phyloP scores from a whole-genome alignment of 495 filamentous ascomycete genomes.

The Lophium mytilinum region DNA sequence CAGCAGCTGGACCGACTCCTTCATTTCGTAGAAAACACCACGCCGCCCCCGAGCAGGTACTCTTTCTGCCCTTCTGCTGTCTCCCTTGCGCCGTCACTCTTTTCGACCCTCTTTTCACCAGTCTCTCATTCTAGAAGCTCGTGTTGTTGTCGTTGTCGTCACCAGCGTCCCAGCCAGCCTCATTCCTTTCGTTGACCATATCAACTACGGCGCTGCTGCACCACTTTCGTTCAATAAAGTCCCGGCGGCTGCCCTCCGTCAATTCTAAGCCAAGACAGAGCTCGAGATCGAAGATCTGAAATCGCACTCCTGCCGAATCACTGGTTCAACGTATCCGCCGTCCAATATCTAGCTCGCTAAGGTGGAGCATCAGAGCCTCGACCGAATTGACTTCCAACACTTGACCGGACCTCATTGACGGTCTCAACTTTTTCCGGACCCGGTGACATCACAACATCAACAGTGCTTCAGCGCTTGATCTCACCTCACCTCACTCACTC shows the following conservation, averaged over 20 bases:
- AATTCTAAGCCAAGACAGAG: no score
- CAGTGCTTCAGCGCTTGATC: neutral
- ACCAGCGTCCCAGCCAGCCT: neutral
- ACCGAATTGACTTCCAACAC: no score
- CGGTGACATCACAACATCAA: neutral
- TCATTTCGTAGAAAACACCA: constrained; percentile 4
- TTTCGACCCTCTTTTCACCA: constrained; percentile 23
- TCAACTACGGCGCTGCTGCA: neutral
- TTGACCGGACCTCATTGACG: neutral
- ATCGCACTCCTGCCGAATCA: no score
- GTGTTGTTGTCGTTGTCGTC: neutral
- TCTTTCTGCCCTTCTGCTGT: constrained; percentile 3
- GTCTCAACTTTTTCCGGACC: neutral
- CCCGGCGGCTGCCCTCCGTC: neutral
- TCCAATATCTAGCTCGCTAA: no score
- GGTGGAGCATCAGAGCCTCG: no score
- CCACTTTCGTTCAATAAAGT: neutral
- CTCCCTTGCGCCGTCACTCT: constrained; percentile 11
- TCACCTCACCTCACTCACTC: neutral
- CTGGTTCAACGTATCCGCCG: no score
- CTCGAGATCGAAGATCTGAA: no score
- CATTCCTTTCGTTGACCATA: constrained; percentile 1
- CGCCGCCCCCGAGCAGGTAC: neutral
- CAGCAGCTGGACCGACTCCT: neutral
- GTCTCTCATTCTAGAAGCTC: neutral